Evolutionary conservation across 163 green algal species (phyloP).

Genomic region (Chloroidium sp.): DNA sequence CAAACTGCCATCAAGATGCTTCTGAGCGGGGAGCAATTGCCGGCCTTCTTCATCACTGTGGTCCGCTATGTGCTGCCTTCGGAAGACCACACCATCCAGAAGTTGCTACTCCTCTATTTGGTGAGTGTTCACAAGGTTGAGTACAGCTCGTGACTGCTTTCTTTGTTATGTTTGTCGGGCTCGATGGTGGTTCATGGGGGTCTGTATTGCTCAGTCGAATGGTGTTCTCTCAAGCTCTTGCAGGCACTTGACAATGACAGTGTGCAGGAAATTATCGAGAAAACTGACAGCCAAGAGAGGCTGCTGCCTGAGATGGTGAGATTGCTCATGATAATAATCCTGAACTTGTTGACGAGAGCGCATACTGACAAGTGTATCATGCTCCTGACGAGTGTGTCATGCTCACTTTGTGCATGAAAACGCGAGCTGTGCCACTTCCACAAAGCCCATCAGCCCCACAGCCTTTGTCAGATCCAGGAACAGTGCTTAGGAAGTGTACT

Average conservation of each 20-base stretch:
- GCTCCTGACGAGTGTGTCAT: neutral
- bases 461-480: too few species aligned
- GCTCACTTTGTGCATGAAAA: too few species aligned
- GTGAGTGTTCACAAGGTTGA: constrained; percentile 30
- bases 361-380: neutral
- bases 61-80: constrained; percentile 97
- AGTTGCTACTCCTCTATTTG: constrained; percentile 98
- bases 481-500: too few species aligned
- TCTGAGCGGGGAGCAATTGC: constrained; percentile 91
- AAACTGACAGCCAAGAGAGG: constrained; percentile 93
- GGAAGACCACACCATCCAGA: constrained; percentile 98
- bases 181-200: neutral
- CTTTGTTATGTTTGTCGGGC: neutral
- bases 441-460: too few species aligned
- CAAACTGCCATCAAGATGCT: constrained; percentile 91
- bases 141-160: too few species aligned
- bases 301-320: constrained; percentile 98
- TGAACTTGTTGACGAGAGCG: neutral
- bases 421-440: too few species aligned
- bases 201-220: too few species aligned
- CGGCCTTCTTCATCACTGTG: constrained; percentile 98
- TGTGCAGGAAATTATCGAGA: constrained; percentile 95
- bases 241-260: neutral
- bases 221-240: too few species aligned
- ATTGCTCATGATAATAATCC: neutral